Evolutionary conservation across 2,329 filamentous ascomycete species (phyloP), one percentile per base, ranked within the genome.

Genomic region (Thielaviopsis euricoi): DNA sequence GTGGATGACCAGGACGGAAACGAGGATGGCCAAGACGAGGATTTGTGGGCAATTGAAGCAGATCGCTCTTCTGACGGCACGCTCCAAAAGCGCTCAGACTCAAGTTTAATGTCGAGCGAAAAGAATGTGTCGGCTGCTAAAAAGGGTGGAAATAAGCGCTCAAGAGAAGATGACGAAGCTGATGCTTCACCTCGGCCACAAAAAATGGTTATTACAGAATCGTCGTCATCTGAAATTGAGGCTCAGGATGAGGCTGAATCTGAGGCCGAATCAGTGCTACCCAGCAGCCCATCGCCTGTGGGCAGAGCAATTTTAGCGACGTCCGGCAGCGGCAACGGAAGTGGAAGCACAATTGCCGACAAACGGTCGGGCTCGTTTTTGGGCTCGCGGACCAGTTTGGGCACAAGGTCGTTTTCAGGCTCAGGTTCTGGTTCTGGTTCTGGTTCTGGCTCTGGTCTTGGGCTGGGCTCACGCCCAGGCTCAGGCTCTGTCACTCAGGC

Each of bases 41-140:
- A 82, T 62, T 71, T 82, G 12, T 82, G 79, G 78, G 78, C 77
- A 33, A 64, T 80, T 23, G 79, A 82, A 64, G 79, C 78, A 12
- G 71, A 74, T 56, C 73, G 78, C 13, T 68, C 71, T 6, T 71
- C 71, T 1, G 73, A 75, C 10, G 66, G 62, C 5, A 63, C 67
- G n/a, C 64, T 68, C 23, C 66, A 66, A 49, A 48, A 48, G 43
- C 63, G 66, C 1, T 69, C 37, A n/a, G n/a, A 10, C 29, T 6
- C 4, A 33, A 33, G 29, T 10, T 33, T n/a, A n/a, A n/a, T n/a
- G n/a, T n/a, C 29, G 2, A 33, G 29, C 37, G 37, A 43, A 2
- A 43, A 43, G 17, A 12, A 43, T 7, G 37, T n/a, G 13, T 4
- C 15, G 7, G 37, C 4, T n/a, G 15, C 15, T 2, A 43, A n/a